These are phyloP conservation scores for Syncephalastrum sp. DNA, from an alignment of 371 early-diverging fungal genomes.

Conservation along the genomic window DNA sequence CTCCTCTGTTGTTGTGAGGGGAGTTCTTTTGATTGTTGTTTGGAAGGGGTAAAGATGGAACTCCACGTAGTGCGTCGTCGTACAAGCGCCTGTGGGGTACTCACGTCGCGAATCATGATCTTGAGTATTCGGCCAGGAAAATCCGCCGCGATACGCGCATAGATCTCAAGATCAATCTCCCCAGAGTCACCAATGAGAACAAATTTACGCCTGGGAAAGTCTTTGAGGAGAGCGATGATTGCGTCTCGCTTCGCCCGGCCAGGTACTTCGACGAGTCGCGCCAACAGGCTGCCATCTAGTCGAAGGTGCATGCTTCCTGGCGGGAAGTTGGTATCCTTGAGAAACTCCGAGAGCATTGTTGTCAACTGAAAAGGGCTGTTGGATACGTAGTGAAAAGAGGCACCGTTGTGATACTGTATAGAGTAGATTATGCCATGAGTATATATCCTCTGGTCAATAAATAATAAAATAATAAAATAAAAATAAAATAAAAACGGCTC, in stretches of 20 bases:
- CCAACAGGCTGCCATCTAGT: constrained; percentile 47
- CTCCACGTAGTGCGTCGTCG: constrained; percentile 9
- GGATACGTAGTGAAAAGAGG: constrained; percentile 87
- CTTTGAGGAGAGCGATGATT: constrained; percentile 54
- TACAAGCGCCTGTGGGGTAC: constrained; percentile 22
- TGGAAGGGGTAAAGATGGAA: constrained; percentile 8
- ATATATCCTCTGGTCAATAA: not conserved
- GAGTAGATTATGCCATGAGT: not conserved
- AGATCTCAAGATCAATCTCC: constrained; percentile 85
- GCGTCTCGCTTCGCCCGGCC: constrained; percentile 60
- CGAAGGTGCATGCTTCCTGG: constrained; percentile 76
- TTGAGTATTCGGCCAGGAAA: constrained; percentile 70
- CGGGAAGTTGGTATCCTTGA: constrained; percentile 72
- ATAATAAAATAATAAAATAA: too few relatives aligned
- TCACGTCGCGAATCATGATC: constrained; percentile 86
- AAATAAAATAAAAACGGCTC: constrained; percentile 1
- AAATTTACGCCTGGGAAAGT: constrained; percentile 84
- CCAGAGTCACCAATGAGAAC: constrained; percentile 91
- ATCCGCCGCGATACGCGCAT: constrained; percentile 59
- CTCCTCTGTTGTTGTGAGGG: not conserved
- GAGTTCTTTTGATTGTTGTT: not conserved
- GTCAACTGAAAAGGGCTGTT: constrained; percentile 90
- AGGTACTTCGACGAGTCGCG: constrained; percentile 33
- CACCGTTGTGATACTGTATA: constrained; percentile 57
- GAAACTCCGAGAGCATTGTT: constrained; percentile 71